Evolutionary conservation across 495 filamentous ascomycete species (phyloP).

Genomic region (Penicillium chermesinum): DNA sequence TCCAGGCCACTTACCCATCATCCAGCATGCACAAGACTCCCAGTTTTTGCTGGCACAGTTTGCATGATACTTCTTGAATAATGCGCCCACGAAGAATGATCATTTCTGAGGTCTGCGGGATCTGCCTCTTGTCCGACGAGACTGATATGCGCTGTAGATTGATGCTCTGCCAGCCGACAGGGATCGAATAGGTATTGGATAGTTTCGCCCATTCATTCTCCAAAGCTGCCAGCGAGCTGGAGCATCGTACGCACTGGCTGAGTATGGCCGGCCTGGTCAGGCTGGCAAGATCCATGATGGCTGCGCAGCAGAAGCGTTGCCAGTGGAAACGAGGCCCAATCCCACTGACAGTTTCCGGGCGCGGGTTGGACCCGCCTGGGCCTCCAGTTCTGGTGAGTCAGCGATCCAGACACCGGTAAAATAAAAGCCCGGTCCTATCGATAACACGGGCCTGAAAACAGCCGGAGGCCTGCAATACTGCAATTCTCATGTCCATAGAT

Average conservation of each 20-base stretch:
- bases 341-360: too few relatives aligned
- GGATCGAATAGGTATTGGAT: constrained; percentile 38
- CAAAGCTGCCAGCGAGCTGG: constrained; percentile 42
- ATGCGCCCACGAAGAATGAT: constrained; percentile 37
- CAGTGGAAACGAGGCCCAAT: background rate
- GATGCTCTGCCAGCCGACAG: constrained; percentile 42
- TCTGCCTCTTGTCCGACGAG: constrained; percentile 37
- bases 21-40: constrained; percentile 37
- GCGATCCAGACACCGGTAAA: constrained; percentile 13
- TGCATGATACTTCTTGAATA: constrained; percentile 39
- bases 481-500: too few relatives aligned
- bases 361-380: constrained; percentile 1
- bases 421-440: background rate
- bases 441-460: background rate
- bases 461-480: background rate
- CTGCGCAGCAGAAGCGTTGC: constrained; percentile 3
- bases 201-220: constrained; percentile 47
- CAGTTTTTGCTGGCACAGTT: constrained; percentile 43
- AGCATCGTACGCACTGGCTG: constrained; percentile 41
- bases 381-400: constrained; percentile 14
- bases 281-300: constrained; percentile 37
- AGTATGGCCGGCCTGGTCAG: constrained; percentile 40
- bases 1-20: constrained; percentile 32
- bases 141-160: constrained; percentile 41
- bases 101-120: constrained; percentile 39